Conservation (phyloP, 2,329 filamentous ascomycete species). For the Colletotrichum sp. region DNA sequence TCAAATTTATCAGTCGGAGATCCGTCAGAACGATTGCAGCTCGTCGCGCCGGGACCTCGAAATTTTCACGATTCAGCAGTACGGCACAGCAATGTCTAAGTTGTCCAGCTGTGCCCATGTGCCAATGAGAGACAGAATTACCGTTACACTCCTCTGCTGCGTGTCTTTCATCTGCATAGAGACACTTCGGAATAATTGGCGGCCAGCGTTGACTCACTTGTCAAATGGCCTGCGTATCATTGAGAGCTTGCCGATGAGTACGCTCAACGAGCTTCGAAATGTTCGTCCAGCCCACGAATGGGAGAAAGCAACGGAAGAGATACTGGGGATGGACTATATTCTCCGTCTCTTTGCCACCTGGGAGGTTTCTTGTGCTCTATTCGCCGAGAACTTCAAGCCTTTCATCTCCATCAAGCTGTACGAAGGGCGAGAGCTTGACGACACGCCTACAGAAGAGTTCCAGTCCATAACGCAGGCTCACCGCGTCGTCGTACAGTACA, state of each 20-base stretch:
- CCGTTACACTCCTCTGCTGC: conserved; percentile 35
- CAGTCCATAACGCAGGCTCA: conserved; percentile 20
- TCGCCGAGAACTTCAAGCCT: conserved; percentile 24
- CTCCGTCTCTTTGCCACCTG: conserved; percentile 25
- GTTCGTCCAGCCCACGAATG: not conserved
- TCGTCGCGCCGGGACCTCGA: conserved; percentile 32
- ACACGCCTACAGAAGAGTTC: conserved; percentile 12
- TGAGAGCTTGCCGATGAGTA: conserved; percentile 27
- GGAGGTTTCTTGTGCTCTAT: conserved; percentile 25
- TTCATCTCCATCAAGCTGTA: conserved; percentile 23
- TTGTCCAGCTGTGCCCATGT: conserved; percentile 5
- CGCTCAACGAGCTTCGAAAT: not conserved
- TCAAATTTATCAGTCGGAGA: conserved; percentile 26
- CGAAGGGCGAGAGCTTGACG: conserved; percentile 18
- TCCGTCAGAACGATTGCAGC: conserved; percentile 9
- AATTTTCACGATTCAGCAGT: conserved; percentile 42
- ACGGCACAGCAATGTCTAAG: conserved; percentile 39
- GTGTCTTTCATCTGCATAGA: conserved; percentile 36
- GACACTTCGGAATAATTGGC: conserved; percentile 29
- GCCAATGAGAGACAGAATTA: conserved; percentile 26
- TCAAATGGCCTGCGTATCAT: conserved; percentile 35
- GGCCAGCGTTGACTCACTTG: conserved; percentile 30
- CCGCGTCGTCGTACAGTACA: conserved; percentile 25
- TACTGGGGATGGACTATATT: conserved; percentile 25
- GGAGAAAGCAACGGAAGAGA: not conserved